phyloP scores from a whole-genome alignment of 225 moss, liverwort and hornwort genomes.

The Straminergon stramineum region DNA sequence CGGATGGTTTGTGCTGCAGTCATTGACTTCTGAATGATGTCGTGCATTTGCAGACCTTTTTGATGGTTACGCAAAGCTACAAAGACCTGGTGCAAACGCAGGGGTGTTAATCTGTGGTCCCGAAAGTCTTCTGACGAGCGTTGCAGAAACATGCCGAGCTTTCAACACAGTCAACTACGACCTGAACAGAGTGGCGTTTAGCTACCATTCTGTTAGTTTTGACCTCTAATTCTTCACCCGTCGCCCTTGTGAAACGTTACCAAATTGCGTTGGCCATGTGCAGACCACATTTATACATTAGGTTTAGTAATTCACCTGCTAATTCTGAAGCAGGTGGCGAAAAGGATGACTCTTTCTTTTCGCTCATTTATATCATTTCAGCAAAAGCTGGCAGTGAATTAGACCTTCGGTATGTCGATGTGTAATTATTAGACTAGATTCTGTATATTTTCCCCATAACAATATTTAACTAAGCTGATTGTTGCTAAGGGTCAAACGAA shows the following conservation, averaged over 20 bases:
- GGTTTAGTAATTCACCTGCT: not conserved
- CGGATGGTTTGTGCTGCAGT: not conserved
- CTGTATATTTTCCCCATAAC: not conserved
- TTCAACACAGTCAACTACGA: slow-evolving; percentile 32
- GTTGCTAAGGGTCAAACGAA: not conserved
- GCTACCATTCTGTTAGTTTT: slow-evolving; percentile 83
- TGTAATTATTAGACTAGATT: not conserved
- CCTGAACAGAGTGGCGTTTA: slow-evolving; percentile 41
- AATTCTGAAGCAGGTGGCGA: not conserved
- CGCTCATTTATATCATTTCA: not conserved
- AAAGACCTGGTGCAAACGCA: slow-evolving; percentile 41
- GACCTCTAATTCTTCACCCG: slow-evolving; percentile 28
- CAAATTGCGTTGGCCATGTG: not conserved
- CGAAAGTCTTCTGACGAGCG: slow-evolving; percentile 56
- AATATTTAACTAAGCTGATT: not conserved
- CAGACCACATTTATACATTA: not conserved
- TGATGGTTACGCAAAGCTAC: slow-evolving; percentile 51
- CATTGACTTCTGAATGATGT: not conserved
- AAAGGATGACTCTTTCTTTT: not conserved
- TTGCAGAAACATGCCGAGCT: slow-evolving; percentile 61
- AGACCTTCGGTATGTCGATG: not conserved
- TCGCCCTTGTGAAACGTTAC: not conserved
- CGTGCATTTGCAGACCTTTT: slow-evolving; percentile 48
- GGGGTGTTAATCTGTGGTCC: slow-evolving; percentile 87
- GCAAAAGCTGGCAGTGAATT: not conserved